Evolutionary conservation across 1,139 yeast species (phyloP), one percentile per base, ranked within the genome.

Genomic region (Saccharomycopsis phalli): DNA sequence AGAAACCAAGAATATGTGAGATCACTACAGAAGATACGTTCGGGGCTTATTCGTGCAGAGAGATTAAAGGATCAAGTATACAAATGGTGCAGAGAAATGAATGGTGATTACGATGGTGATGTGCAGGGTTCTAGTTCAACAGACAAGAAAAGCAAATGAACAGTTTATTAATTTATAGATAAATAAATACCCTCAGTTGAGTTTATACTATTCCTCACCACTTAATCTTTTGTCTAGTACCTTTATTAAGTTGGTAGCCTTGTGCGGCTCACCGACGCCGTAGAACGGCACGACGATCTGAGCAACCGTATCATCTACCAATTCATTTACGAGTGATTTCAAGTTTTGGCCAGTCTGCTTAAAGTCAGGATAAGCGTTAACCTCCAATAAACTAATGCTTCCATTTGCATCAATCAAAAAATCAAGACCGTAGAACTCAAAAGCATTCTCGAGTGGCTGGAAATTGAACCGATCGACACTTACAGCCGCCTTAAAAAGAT

Each of bases 291-390:
- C 54, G 29, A 70, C 66, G 34, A 63, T 56, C 13, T 53, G 48
- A n/a, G 54, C 48, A 1, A 70, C 68, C 3, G 71, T 69, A 13
- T 67, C 63, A 29, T 66, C 72, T 51, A 81, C 79, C 35, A 81
- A 61, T 32, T 68, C 76, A 50, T 66, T 66, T 23, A 91, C 83
- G 21, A 88, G 54, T 1, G 54, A 64, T 54, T 81, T 81, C 52
- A 91, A 66, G 4, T 71, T 79, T 16, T 64, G 72, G 10, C 98
- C 98, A 0, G 97, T 91, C 60, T 91, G 98, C 55, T 87, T 87
- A 61, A 91, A 91, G 56, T 91, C 98, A 1, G 98, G 98, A 56
- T 81, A 91, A 7, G 97, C 81, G 55, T 91, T 91, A 36, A 87
- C 84, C 58, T 91, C 98, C 30, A 91, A 62, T 32, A 91, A 58